A percentile compares a stretch with the other conserved stretches of the same genome.
These are phyloP conservation scores for Tulasnella sp. DNA, from an alignment of 768 basidiomycete genomes.

Conservation along the genomic window DNA sequence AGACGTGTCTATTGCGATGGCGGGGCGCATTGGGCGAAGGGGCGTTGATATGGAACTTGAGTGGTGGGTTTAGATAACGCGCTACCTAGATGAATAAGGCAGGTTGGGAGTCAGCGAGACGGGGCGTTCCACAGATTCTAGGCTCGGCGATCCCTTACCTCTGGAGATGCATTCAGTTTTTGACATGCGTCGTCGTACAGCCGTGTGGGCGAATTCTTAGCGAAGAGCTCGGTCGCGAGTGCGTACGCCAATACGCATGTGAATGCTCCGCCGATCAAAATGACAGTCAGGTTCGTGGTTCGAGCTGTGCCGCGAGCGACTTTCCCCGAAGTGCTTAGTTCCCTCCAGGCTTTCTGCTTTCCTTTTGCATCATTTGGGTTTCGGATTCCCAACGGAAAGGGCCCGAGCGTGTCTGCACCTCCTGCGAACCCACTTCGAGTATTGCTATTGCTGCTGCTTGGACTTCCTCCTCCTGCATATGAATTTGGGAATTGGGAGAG, in stretches of 20 bases:
- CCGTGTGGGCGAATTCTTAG: conserved; percentile 83
- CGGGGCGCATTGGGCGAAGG: conserved; percentile 71
- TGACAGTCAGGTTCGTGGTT: conserved; percentile 52
- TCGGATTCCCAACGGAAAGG: conserved; percentile 71
- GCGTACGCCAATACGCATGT: conserved; percentile 74
- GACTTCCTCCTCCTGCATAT: neutral
- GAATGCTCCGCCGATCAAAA: conserved; percentile 73
- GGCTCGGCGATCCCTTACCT: conserved; percentile 38
- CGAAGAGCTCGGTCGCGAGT: conserved; percentile 77
- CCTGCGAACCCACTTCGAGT: neutral
- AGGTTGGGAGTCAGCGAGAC: neutral
- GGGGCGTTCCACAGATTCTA: neutral
- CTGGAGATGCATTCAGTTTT: conserved; percentile 47
- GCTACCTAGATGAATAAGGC: conserved; percentile 49
- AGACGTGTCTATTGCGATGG: conserved; percentile 77
- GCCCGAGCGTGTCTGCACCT: conserved; percentile 57
- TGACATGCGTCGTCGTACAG: conserved; percentile 62
- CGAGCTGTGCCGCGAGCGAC: conserved; percentile 52
- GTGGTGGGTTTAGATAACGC: conserved; percentile 62
- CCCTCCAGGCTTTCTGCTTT: conserved; percentile 71
- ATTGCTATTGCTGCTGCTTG: neutral
- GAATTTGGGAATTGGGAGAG: conserved; percentile 61
- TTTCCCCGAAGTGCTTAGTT: conserved; percentile 72
- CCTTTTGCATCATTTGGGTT: conserved; percentile 52
- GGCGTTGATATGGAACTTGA: conserved; percentile 77